Percentiles rank a stretch among this genome's conserved stretches.
These are phyloP conservation scores for Naematelia encephala DNA, from an alignment of 768 basidiomycete genomes.

Conservation along the genomic window DNA sequence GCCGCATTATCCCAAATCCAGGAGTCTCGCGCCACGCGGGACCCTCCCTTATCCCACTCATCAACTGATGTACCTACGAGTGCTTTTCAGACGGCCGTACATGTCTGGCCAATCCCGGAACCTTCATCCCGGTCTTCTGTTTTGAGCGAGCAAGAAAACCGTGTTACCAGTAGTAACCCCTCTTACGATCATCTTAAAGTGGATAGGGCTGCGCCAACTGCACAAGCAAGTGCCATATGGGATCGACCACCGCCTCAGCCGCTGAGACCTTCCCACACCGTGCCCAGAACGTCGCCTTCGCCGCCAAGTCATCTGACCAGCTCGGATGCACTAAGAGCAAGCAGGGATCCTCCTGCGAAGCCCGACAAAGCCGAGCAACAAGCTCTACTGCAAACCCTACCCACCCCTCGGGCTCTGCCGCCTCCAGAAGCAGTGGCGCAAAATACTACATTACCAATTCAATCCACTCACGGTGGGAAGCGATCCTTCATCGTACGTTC, in stretches of 20 bases:
- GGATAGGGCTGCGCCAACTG: background rate
- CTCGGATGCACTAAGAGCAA: constrained; percentile 5
- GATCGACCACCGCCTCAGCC: constrained; percentile 15
- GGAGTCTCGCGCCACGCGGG: no score
- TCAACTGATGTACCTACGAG: no score
- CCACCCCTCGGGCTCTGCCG: background rate
- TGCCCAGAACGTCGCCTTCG: background rate
- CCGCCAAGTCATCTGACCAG: constrained; percentile 8
- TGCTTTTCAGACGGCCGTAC: no score
- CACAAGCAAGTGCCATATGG: background rate
- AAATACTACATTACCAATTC: background rate
- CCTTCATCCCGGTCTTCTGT: background rate
- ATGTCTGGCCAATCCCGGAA: no score
- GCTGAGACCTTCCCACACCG: constrained; percentile 6
- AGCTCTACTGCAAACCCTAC: constrained; percentile 11
- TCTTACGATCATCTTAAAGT: background rate
- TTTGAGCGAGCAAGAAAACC: background rate
- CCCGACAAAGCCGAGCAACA: constrained; percentile 1
- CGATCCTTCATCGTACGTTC: constrained; percentile 36
- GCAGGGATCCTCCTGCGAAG: background rate
- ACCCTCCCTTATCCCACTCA: no score
- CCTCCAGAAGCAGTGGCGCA: constrained; percentile 12
- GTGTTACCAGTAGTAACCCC: background rate
- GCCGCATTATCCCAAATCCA: no score
- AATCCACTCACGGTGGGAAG: constrained; percentile 17